Percentiles rank a stretch among this genome's conserved stretches.
Evolutionary conservation across 2,329 filamentous ascomycete species (phyloP).

Genomic region (Massarina eburnea): DNA sequence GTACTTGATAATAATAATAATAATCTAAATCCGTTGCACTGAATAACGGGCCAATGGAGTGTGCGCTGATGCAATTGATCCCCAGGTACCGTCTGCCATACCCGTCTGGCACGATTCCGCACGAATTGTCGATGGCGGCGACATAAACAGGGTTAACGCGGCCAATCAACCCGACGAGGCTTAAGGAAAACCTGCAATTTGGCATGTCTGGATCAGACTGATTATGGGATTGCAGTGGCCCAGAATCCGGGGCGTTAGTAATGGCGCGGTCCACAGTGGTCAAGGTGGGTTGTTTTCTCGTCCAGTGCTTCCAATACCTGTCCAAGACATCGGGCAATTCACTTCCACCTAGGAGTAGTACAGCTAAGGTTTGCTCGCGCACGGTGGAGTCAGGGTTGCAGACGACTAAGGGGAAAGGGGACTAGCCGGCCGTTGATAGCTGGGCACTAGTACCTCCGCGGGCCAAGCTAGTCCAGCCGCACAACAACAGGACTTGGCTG

Average conservation of each 20-base stretch:
- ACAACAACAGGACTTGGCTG: too few species aligned
- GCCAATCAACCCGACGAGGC: conserved; percentile 7
- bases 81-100: too few species aligned
- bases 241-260: conserved; percentile 28
- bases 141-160: conserved; percentile 6
- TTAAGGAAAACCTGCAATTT: conserved; percentile 6
- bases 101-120: background rate
- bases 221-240: conserved; percentile 21
- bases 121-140: background rate
- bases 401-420: too few species aligned
- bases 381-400: background rate
- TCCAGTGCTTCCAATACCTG: too few species aligned
- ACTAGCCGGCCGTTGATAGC: background rate
- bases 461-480: too few species aligned
- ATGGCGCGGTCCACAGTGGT: conserved; percentile 15
- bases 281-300: too few species aligned
- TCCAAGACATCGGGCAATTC: too few species aligned
- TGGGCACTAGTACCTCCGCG: too few species aligned
- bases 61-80: background rate
- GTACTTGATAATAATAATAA: too few species aligned
- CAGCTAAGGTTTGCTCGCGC: background rate
- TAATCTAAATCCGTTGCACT: too few species aligned
- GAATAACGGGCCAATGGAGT: background rate
- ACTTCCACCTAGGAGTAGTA: too few species aligned
- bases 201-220: conserved; percentile 11